A percentile compares a stretch with the other conserved stretches of the same genome.
These are phyloP conservation scores for Paramecium sexaurelia DNA, from an alignment of 73 alveolate genomes.

Conservation along the genomic window DNA sequence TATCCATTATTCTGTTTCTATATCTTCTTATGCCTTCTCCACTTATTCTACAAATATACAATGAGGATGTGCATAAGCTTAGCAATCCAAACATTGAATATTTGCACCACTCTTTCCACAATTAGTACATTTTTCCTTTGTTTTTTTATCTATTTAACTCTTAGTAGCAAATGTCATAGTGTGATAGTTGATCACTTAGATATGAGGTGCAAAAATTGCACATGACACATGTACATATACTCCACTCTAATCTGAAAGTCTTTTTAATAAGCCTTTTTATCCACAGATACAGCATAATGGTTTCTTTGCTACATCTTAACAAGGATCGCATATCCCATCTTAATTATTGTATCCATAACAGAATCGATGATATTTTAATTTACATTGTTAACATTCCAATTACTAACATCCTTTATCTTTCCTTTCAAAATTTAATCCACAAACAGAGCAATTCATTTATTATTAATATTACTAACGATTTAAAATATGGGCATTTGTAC, in stretches of 20 bases:
- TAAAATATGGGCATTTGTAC: conserved; percentile 52
- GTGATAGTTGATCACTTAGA: conserved; percentile 21
- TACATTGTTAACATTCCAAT: conserved; percentile 15
- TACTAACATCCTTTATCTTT: conserved; percentile 23
- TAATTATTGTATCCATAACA: conserved; percentile 43
- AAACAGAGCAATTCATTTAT: conserved; percentile 37
- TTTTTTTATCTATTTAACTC: conserved; percentile 16
- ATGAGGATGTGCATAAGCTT: conserved; percentile 35
- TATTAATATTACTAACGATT: conserved; percentile 2
- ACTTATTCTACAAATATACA: conserved; percentile 35
- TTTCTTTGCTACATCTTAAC: not conserved
- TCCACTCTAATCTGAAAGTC: conserved; percentile 35
- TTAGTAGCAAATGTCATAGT: conserved; percentile 38
- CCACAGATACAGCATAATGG: conserved; percentile 51
- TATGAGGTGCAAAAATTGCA: not conserved
- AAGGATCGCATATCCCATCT: conserved; percentile 34
- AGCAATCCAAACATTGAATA: conserved; percentile 20
- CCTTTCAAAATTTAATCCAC: conserved; percentile 37
- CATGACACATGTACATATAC: conserved; percentile 54
- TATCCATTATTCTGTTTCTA: conserved; percentile 50
- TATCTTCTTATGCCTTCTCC: conserved; percentile 35
- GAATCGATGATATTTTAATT: conserved; percentile 12
- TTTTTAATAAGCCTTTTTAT: conserved; percentile 27
- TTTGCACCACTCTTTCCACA: conserved; percentile 35
- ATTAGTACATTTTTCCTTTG: conserved; percentile 27